A percentile compares a stretch with the other conserved stretches of the same genome.
phyloP scores from a whole-genome alignment of 2,329 filamentous ascomycete species.

The Ophiostoma angusticollis region DNA sequence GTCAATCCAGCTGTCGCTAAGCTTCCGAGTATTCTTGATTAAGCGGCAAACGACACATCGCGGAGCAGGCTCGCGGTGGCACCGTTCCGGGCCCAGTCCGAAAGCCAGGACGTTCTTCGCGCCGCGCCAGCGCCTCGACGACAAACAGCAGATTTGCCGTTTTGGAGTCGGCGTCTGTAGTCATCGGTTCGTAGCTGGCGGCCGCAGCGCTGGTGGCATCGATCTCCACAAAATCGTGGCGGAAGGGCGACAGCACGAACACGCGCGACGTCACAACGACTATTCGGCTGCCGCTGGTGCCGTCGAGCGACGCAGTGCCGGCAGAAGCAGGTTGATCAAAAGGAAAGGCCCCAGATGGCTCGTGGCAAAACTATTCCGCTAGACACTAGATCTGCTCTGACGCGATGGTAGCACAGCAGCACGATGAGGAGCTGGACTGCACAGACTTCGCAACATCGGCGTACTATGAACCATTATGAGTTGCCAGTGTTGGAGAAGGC shows the following conservation, averaged over 20 bases:
- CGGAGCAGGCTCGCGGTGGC: constrained; percentile 8
- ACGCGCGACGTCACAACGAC: constrained; percentile 31
- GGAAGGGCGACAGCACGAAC: constrained; percentile 28
- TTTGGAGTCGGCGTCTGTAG: constrained; percentile 39
- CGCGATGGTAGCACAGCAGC: no score
- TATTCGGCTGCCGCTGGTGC: constrained; percentile 22
- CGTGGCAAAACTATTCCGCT: no score
- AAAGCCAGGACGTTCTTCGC: constrained; percentile 24
- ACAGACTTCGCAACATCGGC: no score
- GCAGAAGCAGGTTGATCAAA: constrained; percentile 34
- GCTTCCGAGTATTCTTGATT: constrained; percentile 4
- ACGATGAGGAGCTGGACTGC: no score
- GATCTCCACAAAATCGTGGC: constrained; percentile 30
- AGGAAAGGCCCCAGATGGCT: constrained; percentile 39
- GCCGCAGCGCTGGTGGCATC: constrained; percentile 17
- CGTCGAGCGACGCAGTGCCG: constrained; percentile 24
- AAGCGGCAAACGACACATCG: constrained; percentile 1
- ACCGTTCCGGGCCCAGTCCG: constrained; percentile 28
- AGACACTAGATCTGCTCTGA: no score
- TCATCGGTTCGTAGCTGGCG: constrained; percentile 19
- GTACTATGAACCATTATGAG: no score
- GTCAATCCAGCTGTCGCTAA: constrained; percentile 28
- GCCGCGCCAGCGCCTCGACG: constrained; percentile 21
- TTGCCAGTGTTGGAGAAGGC: no score
- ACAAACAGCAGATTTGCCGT: constrained; percentile 37